Evolutionary conservation across 208 protist species (phyloP).

Genomic region (Wallacemonas sp.): DNA sequence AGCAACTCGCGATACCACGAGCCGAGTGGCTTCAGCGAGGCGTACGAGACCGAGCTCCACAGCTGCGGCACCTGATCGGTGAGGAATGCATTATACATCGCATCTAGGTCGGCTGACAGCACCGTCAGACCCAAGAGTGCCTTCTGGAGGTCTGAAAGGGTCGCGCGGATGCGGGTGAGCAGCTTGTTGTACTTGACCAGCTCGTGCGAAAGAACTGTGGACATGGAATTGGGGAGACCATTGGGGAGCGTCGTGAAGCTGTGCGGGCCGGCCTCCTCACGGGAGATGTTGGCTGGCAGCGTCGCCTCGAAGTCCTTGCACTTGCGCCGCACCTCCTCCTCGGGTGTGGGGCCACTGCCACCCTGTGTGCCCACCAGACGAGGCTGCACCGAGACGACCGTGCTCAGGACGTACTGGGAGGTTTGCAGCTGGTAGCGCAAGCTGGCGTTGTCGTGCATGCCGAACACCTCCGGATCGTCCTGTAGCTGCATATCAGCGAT

Average conservation of each 20-base stretch:
- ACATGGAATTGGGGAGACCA: conserved; percentile 95
- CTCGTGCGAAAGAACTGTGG: conserved; percentile 96
- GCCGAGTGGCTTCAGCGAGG: conserved; percentile 96
- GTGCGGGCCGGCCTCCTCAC: conserved; percentile 83
- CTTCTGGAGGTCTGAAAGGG: conserved; percentile 92
- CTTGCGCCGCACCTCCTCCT: conserved; percentile 92
- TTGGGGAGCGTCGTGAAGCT: conserved; percentile 91
- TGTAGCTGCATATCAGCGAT: conserved; percentile 87
- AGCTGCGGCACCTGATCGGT: conserved; percentile 94
- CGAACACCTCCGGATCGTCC: conserved; percentile 96
- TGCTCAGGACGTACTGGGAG: conserved; percentile 90
- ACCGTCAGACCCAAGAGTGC: conserved; percentile 97
- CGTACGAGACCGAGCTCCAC: conserved; percentile 94
- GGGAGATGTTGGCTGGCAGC: conserved; percentile 62
- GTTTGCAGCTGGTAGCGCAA: conserved; percentile 96
- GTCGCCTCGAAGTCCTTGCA: conserved; percentile 88
- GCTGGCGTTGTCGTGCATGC: conserved; percentile 97
- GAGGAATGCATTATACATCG: conserved; percentile 96
- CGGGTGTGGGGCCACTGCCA: conserved; percentile 48
- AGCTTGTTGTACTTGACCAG: conserved; percentile 97
- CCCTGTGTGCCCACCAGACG: conserved; percentile 42
- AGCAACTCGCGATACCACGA: conserved; percentile 97
- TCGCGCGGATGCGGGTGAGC: conserved; percentile 83
- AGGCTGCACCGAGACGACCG: conserved; percentile 93
- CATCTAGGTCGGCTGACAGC: conserved; percentile 95